phyloP scores from a whole-genome alignment of 495 filamentous ascomycete genomes.

The Lepidopterella palustris region DNA sequence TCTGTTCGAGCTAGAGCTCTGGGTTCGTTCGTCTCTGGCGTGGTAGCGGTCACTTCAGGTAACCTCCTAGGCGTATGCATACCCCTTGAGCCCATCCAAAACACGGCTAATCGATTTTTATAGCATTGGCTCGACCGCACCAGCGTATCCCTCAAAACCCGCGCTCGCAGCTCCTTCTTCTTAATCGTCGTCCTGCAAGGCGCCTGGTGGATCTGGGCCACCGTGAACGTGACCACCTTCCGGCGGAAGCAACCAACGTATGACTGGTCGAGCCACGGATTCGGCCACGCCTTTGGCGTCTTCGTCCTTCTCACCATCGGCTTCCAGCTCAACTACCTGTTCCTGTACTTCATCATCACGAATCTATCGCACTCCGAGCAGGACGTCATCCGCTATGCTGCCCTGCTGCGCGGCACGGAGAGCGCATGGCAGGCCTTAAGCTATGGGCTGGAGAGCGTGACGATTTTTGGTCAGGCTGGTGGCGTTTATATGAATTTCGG shows the following conservation, averaged over 20 bases:
- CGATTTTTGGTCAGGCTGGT: slow-evolving; percentile 53
- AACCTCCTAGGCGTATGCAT: slow-evolving; percentile 46
- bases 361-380: slow-evolving; percentile 50
- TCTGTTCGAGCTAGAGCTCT: slow-evolving; percentile 55
- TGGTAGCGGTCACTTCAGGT: slow-evolving; percentile 51
- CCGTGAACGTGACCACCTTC: slow-evolving; percentile 50
- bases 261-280: slow-evolving; percentile 52
- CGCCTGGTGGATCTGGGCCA: slow-evolving; percentile 57
- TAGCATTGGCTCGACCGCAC: slow-evolving; percentile 46
- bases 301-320: slow-evolving; percentile 53
- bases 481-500: slow-evolving; percentile 58
- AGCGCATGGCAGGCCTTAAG: slow-evolving; percentile 57
- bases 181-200: slow-evolving; percentile 49
- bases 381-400: slow-evolving; percentile 55
- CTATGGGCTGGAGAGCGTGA: slow-evolving; percentile 52
- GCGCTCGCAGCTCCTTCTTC: slow-evolving; percentile 42
- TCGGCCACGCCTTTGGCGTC: slow-evolving; percentile 52
- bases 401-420: slow-evolving; percentile 55
- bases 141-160: slow-evolving; percentile 40
- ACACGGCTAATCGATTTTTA: background rate
- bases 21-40: slow-evolving; percentile 54
- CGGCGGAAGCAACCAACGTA: slow-evolving; percentile 44
- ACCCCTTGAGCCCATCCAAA: background rate
- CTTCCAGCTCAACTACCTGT: slow-evolving; percentile 61
- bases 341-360: slow-evolving; percentile 57